These are phyloP conservation scores for Plasmodium gaboni DNA, from an alignment of 169 alveolate species.

Conservation along the genomic window DNA sequence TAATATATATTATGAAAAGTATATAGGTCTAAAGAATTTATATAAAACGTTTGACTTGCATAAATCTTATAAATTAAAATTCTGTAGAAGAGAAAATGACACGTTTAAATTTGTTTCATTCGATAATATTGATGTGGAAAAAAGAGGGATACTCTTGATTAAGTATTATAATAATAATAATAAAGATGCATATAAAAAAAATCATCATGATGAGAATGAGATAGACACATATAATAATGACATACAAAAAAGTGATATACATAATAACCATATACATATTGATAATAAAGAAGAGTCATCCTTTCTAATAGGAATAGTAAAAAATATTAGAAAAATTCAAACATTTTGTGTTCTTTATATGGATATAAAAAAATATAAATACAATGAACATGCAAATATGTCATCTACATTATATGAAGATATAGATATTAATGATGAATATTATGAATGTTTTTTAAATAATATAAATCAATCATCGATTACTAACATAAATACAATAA, in stretches of 20 bases:
- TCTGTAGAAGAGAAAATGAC: conserved; percentile 24
- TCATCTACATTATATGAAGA: conserved; percentile 28
- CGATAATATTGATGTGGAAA: conserved; percentile 29
- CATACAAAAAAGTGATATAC: too few relatives aligned
- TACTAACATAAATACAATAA: background rate
- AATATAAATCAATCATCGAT: background rate
- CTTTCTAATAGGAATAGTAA: conserved; percentile 43
- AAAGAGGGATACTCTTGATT: conserved; percentile 26
- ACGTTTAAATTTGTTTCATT: conserved; percentile 21
- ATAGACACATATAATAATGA: too few relatives aligned
- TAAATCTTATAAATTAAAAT: conserved; percentile 32
- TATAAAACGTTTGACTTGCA: conserved; percentile 48
- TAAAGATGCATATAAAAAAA: background rate
- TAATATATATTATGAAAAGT: conserved; percentile 61
- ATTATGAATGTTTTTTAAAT: conserved; percentile 31
- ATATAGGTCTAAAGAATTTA: conserved; percentile 40
- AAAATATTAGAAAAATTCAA: conserved; percentile 10
- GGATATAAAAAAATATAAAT: conserved; percentile 48
- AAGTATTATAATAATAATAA: background rate
- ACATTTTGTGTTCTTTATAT: conserved; percentile 35
- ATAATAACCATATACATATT: background rate
- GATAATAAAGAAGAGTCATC: background rate
- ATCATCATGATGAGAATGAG: too few relatives aligned
- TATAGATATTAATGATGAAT: conserved; percentile 46
- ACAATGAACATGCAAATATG: background rate